Evolutionary conservation across 306 rosid genomes (phyloP).

Genomic region (Acacia acuminata): DNA sequence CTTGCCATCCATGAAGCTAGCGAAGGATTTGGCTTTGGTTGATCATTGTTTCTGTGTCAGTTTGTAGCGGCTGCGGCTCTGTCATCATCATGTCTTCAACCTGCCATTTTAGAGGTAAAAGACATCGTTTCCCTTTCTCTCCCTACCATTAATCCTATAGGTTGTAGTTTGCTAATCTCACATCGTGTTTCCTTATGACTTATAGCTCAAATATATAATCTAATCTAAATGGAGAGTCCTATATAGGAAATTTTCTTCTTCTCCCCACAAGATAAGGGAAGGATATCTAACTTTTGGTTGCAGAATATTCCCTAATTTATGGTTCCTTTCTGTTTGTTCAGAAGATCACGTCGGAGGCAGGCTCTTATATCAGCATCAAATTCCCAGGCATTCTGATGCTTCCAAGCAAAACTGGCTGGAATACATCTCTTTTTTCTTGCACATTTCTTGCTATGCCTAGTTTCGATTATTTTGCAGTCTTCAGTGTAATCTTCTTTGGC

Average conservation of each 20-base stretch:
- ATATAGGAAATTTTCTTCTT: not conserved
- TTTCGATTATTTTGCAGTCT: conserved; percentile 29
- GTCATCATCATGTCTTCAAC: conserved; percentile 41
- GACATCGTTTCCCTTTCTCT: not conserved
- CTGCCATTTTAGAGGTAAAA: conserved; percentile 57
- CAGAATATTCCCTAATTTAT: conserved; percentile 1
- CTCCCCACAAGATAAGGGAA: not conserved
- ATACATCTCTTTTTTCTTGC: conserved; percentile 22
- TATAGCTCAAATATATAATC: conserved; percentile 15
- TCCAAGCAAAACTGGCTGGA: conserved; percentile 48
- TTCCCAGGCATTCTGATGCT: conserved; percentile 37
- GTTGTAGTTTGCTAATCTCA: conserved; percentile 2
- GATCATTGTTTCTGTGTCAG: conserved; percentile 21
- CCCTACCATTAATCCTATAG: not conserved
- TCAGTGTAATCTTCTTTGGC: conserved; percentile 38
- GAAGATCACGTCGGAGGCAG: conserved; percentile 28
- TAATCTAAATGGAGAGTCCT: not conserved
- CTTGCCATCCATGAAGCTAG: conserved; percentile 98
- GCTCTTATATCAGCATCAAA: conserved; percentile 29
- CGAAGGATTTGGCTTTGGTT: conserved; percentile 99
- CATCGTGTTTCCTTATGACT: not conserved
- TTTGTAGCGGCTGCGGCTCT: conserved; percentile 37
- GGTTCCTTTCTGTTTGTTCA: conserved; percentile 28
- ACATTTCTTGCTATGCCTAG: conserved; percentile 45
- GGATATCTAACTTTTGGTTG: not conserved